Evolutionary conservation across 441 rosid genomes (phyloP).

Genomic region (Gossypium gossypioides): DNA sequence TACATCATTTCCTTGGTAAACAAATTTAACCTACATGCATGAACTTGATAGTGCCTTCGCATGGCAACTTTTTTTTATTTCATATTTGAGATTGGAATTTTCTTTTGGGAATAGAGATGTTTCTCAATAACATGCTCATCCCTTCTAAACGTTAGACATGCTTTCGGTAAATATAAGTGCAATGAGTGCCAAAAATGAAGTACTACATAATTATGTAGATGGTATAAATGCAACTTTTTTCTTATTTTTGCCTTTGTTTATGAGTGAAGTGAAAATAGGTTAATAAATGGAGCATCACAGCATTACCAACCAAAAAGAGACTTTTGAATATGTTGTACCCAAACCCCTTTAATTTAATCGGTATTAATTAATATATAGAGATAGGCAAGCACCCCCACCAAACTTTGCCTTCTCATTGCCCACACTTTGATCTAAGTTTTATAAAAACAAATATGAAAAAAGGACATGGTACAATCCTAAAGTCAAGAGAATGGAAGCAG

Average conservation of each 20-base stretch:
- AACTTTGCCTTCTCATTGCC: background rate
- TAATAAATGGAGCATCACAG: background rate
- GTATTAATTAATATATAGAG: background rate
- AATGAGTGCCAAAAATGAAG: background rate
- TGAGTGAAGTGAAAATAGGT: background rate
- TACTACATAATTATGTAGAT: too few relatives aligned
- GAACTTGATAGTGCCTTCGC: background rate
- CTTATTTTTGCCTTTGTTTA: background rate
- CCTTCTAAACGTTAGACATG: background rate
- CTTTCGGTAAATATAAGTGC: background rate
- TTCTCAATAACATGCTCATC: background rate
- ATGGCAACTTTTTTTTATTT: too few relatives aligned
- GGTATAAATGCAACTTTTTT: background rate
- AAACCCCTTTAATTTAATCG: background rate
- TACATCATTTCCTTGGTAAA: background rate
- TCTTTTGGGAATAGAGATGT: background rate
- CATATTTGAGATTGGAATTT: background rate
- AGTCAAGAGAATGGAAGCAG: background rate
- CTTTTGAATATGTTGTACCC: background rate
- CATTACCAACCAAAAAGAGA: background rate
- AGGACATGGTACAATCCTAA: too few relatives aligned
- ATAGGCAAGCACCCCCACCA: background rate
- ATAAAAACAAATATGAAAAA: too few relatives aligned
- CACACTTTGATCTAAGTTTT: too few relatives aligned
- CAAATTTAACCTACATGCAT: background rate